A percentile compares a stretch with the other conserved stretches of the same genome.
Evolutionary conservation across 106 monocot genomes (phyloP).

Genomic region (Dendrobium chrysotoxum): DNA sequence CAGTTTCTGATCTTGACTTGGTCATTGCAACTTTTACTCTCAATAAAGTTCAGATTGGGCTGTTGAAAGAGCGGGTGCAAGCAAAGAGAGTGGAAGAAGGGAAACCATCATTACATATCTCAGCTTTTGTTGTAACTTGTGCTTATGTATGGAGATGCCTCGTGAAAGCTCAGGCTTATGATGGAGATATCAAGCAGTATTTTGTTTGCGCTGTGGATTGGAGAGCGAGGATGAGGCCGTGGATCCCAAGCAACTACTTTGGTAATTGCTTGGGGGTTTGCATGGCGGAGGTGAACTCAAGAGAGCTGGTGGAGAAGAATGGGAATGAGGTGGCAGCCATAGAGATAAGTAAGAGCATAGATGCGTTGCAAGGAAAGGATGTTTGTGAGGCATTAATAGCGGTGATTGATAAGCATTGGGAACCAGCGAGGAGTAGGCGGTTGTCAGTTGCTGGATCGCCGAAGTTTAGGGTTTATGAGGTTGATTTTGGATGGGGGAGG

Average conservation of each 20-base stretch:
- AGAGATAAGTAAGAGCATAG: not conserved
- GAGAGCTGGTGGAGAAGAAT: not conserved
- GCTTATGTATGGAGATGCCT: slow-evolving; percentile 18
- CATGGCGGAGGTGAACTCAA: not conserved
- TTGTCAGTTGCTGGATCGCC: slow-evolving; percentile 1
- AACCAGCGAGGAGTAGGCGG: not conserved
- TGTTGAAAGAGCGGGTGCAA: slow-evolving; percentile 6
- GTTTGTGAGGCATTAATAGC: not conserved
- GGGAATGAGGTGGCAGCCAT: not conserved
- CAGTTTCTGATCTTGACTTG: not conserved
- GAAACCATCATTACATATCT: no score
- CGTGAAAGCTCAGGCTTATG: not conserved
- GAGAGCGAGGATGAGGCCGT: slow-evolving; percentile 20
- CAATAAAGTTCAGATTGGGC: not conserved
- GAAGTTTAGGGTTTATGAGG: slow-evolving; percentile 21
- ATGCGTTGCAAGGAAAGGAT: not conserved
- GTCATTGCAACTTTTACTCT: slow-evolving; percentile 12
- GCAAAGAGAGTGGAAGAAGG: not conserved
- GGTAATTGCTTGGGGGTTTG: slow-evolving; percentile 26
- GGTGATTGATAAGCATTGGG: not conserved
- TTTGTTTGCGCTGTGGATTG: slow-evolving; percentile 7
- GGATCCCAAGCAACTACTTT: slow-evolving; percentile 18
- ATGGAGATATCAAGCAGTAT: not conserved
- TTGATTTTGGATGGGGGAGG: slow-evolving; percentile 19
- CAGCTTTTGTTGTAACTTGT: slow-evolving; percentile 18